Base-by-base conservation (phyloP, 768 basidiomycete species). In the Rhizopogon roseolus region DNA sequence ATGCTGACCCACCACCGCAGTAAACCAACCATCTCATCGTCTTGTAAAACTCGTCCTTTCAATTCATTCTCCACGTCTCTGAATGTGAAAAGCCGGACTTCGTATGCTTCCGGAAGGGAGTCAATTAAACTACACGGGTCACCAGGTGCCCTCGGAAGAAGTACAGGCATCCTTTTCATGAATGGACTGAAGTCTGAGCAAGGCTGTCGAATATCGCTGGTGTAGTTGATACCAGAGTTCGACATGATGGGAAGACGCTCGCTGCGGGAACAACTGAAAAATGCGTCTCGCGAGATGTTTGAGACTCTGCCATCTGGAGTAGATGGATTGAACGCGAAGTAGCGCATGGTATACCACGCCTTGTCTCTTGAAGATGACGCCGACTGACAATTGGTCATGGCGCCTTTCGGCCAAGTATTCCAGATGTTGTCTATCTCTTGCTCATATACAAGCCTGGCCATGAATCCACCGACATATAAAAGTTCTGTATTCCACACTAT, bases 401-500 rank as follows among this genome's bases (percentile, higher is more conserved):
- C 13, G 13, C 11, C 19, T 4, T 49, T 52, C n/a, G 63, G 44
- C 69, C 72, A 74, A 8, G 57, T 50, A 8, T 53, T 64, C 42
- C 74, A 73, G 53, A 92, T 72, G 25, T 74, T 73, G 4, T 65
- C 71, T 61, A 97, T 72, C 67, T 97, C 92, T 41, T 84, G 70
- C 60, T 97, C 93, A 61, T 96, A 98, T 0, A 91, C 86, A 5
- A 84, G 70, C 14, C 94, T 85, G 39, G 88, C 77, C 36, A 97
- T 76, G 54, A 88, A 82, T 3, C 94, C 96, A 6, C 92, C 88
- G 17, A 90, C 76, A 63, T 81, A 85, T 8, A 98, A 75, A 8
- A 98, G 76, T 63, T 97, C 95, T 57, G 80, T 81, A 64, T 98
- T 98, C 94, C 93, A 96, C 14, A 84, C 88, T 89, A 54, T 28